phyloP scores from a whole-genome alignment of 2,329 filamentous ascomycete species.

The Coniochaeta sp. region DNA sequence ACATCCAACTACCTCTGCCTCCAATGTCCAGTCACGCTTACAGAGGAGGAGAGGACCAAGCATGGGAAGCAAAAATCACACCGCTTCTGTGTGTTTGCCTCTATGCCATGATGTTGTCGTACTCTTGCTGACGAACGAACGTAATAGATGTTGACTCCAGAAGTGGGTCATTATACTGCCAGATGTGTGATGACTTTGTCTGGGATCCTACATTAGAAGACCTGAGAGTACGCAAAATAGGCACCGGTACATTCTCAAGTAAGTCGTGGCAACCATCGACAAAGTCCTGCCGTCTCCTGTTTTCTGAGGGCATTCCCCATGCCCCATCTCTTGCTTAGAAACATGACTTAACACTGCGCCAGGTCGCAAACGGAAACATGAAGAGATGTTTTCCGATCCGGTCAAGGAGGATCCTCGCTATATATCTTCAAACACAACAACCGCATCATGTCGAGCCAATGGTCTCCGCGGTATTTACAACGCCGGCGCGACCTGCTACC shows the following conservation, averaged over 20 bases:
- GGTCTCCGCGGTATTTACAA: slow-evolving; percentile 92
- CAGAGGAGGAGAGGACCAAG: slow-evolving; percentile 55
- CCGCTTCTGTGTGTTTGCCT: slow-evolving; percentile 56
- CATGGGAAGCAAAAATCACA: slow-evolving; percentile 65
- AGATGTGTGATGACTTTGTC: slow-evolving; percentile 74
- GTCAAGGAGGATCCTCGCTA: slow-evolving; percentile 67
- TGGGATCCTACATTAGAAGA: slow-evolving; percentile 78
- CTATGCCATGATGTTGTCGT: background rate
- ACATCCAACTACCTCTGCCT: slow-evolving; percentile 66
- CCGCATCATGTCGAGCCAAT: slow-evolving; percentile 75
- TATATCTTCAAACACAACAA: slow-evolving; percentile 69
- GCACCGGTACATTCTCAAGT: slow-evolving; percentile 59
- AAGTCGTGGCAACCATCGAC: slow-evolving; percentile 17
- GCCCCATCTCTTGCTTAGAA: background rate
- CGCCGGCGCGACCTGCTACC: slow-evolving; percentile 96
- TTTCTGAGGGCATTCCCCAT: background rate
- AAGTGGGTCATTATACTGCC: slow-evolving; percentile 68
- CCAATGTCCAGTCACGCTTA: slow-evolving; percentile 64
- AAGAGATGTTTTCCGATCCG: slow-evolving; percentile 58
- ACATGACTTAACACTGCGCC: background rate
- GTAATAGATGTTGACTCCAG: slow-evolving; percentile 66
- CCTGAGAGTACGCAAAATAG: slow-evolving; percentile 62
- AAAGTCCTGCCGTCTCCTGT: background rate
- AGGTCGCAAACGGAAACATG: slow-evolving; percentile 69
- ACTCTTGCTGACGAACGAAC: slow-evolving; percentile 17